Conservation (phyloP, 345 rosid species). For the Diplotaxis tenuifolia region DNA sequence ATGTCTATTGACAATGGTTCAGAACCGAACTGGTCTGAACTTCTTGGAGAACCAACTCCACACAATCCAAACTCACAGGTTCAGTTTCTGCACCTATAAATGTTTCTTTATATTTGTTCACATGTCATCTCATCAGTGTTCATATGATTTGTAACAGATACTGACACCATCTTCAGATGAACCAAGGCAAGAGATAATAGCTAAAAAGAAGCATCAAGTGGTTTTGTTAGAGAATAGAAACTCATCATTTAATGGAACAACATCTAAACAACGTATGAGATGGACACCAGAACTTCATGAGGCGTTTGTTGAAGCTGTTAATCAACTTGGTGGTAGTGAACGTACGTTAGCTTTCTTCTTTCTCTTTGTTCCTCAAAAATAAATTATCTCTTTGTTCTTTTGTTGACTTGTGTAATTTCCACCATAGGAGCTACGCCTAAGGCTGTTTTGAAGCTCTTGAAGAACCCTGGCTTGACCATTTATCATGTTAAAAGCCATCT, state of each 20-base stretch:
- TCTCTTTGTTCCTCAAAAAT: conserved; percentile 3
- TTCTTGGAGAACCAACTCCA: conserved; percentile 6
- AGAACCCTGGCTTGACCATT: conserved; percentile 79
- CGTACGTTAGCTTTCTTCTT: conserved; percentile 47
- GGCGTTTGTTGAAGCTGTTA: conserved; percentile 89
- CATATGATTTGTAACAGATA: conserved; percentile 31
- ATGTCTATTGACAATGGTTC: conserved; percentile 56
- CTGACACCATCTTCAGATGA: conserved; percentile 35
- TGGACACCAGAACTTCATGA: conserved; percentile 99
- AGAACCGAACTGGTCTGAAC: conserved; percentile 53
- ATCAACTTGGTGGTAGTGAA: conserved; percentile 87
- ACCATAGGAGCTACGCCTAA: conserved; percentile 94
- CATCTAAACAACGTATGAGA: conserved; percentile 74
- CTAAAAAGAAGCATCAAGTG: conserved; percentile 44
- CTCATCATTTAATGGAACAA: conserved; percentile 33
- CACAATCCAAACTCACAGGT: conserved; percentile 54
- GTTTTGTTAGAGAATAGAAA: conserved; percentile 40
- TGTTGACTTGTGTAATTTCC: not conserved
- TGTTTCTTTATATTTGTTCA: no score
- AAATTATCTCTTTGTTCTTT: not conserved
- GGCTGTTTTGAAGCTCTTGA: conserved; percentile 83
- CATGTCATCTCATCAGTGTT: not conserved
- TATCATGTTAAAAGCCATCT: conserved; percentile 97
- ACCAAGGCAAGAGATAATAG: conserved; percentile 40
- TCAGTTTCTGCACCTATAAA: conserved; percentile 6